A percentile compares a stretch with the other conserved stretches of the same genome.
Evolutionary conservation across 306 rosid species (phyloP).

Genomic region (Morella rubra): DNA sequence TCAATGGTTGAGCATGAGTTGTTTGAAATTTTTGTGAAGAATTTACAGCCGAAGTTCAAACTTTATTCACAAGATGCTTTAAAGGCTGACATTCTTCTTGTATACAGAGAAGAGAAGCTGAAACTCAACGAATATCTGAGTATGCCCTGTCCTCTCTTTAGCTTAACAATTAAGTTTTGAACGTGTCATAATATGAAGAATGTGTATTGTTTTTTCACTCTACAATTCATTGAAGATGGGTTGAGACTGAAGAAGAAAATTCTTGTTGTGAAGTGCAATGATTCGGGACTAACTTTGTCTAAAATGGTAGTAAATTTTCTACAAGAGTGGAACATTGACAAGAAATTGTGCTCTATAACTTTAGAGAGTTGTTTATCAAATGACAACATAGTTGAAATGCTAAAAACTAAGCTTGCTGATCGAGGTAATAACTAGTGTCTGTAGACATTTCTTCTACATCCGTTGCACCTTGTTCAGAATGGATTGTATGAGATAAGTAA

Average conservation of each 20-base stretch:
- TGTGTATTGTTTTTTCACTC: background rate
- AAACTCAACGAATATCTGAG: background rate
- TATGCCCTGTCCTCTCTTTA: background rate
- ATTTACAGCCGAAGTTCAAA: background rate
- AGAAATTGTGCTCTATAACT: background rate
- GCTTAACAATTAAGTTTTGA: background rate
- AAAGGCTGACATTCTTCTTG: background rate
- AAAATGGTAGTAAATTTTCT: background rate
- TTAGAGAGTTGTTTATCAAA: background rate
- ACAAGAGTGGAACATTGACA: background rate
- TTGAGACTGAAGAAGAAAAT: background rate
- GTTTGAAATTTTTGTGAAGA: background rate
- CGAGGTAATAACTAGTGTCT: background rate
- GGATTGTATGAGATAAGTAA: background rate
- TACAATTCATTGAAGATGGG: background rate
- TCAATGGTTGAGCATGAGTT: background rate
- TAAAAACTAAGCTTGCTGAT: background rate
- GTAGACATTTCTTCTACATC: background rate
- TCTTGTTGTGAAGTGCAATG: background rate
- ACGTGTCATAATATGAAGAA: background rate
- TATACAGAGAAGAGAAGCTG: background rate
- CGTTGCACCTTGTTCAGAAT: background rate
- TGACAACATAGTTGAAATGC: background rate
- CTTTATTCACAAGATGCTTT: background rate
- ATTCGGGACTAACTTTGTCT: background rate